Conservation (phyloP, 768 basidiomycete genomes). For the Phanerochaete carnosa region DNA sequence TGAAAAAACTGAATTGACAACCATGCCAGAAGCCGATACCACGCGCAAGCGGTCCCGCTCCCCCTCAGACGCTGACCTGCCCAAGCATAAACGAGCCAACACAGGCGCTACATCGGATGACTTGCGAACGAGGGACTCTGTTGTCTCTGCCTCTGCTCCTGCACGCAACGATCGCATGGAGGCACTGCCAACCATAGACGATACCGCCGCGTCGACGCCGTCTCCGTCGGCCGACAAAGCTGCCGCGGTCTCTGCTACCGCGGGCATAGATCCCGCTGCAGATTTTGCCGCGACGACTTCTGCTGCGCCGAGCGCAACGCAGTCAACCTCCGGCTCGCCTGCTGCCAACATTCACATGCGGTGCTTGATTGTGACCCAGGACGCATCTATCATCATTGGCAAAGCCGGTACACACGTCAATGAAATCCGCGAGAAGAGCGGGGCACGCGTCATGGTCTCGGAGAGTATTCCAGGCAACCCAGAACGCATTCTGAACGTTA, state of each 20-base stretch:
- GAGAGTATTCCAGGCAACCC: slow-evolving; percentile 99
- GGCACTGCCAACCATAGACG: slow-evolving; percentile 32
- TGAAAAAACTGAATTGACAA: slow-evolving; percentile 44
- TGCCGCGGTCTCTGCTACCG: slow-evolving; percentile 36
- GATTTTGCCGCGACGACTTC: slow-evolving; percentile 44
- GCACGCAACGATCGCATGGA: slow-evolving; percentile 66
- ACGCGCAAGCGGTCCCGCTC: slow-evolving; percentile 87
- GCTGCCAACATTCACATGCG: slow-evolving; percentile 94
- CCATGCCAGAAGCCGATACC: slow-evolving; percentile 84
- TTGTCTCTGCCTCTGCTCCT: slow-evolving; percentile 29
- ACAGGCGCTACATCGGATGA: slow-evolving; percentile 74
- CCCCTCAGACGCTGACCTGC: slow-evolving; percentile 72
- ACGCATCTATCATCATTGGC: slow-evolving; percentile 98
- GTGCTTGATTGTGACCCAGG: slow-evolving; percentile 97
- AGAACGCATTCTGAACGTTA: slow-evolving; percentile 97
- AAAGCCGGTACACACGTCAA: slow-evolving; percentile 95
- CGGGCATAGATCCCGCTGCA: slow-evolving; percentile 30
- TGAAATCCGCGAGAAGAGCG: slow-evolving; percentile 97
- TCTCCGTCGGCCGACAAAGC: slow-evolving; percentile 44
- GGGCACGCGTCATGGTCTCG: slow-evolving; percentile 93
- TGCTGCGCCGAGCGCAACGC: slow-evolving; percentile 50
- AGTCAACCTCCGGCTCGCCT: slow-evolving; percentile 47
- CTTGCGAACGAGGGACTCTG: slow-evolving; percentile 45
- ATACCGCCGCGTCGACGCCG: slow-evolving; percentile 52
- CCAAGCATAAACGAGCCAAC: slow-evolving; percentile 83